phyloP scores from a whole-genome alignment of 202 grass and related monocot species.

The Panicum hallii region DNA sequence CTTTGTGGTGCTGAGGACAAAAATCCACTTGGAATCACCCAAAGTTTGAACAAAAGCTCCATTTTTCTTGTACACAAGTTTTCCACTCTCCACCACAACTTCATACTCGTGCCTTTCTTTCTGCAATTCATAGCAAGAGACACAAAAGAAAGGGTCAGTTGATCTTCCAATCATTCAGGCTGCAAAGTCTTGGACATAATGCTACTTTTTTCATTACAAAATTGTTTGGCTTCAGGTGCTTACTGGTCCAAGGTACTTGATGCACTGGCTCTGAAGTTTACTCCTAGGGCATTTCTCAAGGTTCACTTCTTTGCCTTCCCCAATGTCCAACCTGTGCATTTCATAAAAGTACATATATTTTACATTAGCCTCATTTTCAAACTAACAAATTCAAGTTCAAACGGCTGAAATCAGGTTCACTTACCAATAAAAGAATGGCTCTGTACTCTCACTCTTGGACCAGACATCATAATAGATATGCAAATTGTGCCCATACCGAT shows the following conservation, averaged over 20 bases:
- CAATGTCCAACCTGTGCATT: slow-evolving; percentile 88
- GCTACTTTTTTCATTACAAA: not conserved
- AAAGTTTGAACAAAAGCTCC: slow-evolving; percentile 63
- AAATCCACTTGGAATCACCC: slow-evolving; percentile 94
- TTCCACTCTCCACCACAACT: slow-evolving; percentile 68
- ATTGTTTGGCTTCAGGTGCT: slow-evolving; percentile 10
- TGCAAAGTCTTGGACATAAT: not conserved
- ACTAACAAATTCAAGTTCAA: slow-evolving; percentile 1
- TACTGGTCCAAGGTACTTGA: slow-evolving; percentile 99
- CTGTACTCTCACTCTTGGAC: slow-evolving; percentile 82
- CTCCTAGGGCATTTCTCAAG: slow-evolving; percentile 83
- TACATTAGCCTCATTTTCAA: slow-evolving; percentile 14
- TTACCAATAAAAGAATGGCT: slow-evolving; percentile 99
- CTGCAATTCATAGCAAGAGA: slow-evolving; percentile 49
- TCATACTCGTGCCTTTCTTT: slow-evolving; percentile 90
- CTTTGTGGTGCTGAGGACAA: slow-evolving; percentile 86
- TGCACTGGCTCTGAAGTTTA: slow-evolving; percentile 90
- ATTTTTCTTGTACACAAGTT: slow-evolving; percentile 67
- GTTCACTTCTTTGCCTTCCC: slow-evolving; percentile 94
- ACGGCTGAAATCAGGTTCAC: slow-evolving; percentile 11
- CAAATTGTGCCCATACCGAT: slow-evolving; percentile 99
- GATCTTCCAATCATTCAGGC: not conserved
- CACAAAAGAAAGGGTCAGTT: slow-evolving; percentile 15
- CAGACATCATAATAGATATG: slow-evolving; percentile 97
- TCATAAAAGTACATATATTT: slow-evolving; percentile 2